Conservation (phyloP, 768 basidiomycete species). For the Tephrocybe rancida region DNA sequence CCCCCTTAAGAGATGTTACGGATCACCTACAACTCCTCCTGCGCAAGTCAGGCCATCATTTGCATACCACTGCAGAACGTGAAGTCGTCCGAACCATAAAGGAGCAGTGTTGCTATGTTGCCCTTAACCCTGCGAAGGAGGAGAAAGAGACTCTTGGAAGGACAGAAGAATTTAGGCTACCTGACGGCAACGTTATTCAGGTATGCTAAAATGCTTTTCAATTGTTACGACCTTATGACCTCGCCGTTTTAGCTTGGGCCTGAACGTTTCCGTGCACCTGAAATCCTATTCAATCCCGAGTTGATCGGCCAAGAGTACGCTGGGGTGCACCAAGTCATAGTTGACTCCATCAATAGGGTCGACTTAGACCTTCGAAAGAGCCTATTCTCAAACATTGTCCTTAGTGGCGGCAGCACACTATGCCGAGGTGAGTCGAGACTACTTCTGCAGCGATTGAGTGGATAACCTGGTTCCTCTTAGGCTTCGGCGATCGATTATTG, state of each 20-base stretch:
- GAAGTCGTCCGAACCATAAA: conserved; percentile 98
- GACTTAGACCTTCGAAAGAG: conserved; percentile 96
- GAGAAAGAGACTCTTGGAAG: conserved; percentile 86
- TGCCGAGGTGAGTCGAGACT: conserved; percentile 70
- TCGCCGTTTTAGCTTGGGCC: conserved; percentile 72
- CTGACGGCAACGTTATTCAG: conserved; percentile 93
- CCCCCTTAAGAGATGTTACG: conserved; percentile 81
- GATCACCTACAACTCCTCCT: conserved; percentile 94
- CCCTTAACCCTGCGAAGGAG: conserved; percentile 90
- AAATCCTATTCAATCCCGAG: conserved; percentile 97
- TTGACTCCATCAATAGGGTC: conserved; percentile 96
- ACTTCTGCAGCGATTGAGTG: not conserved
- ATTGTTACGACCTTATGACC: conserved; percentile 15
- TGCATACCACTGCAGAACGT: conserved; percentile 96
- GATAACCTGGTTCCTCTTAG: conserved; percentile 33
- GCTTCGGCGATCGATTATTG: conserved; percentile 94
- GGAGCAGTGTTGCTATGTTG: conserved; percentile 97
- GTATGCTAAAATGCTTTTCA: conserved; percentile 38
- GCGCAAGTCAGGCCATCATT: conserved; percentile 91
- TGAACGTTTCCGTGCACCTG: conserved; percentile 96
- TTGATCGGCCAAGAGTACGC: conserved; percentile 95
- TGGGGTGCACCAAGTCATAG: conserved; percentile 96
- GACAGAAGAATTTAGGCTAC: conserved; percentile 87
- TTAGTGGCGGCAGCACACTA: conserved; percentile 95
- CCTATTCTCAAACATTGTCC: conserved; percentile 94